These are phyloP conservation scores for Catharanthus roseus DNA, from an alignment of 257 asterid species.

Conservation along the genomic window DNA sequence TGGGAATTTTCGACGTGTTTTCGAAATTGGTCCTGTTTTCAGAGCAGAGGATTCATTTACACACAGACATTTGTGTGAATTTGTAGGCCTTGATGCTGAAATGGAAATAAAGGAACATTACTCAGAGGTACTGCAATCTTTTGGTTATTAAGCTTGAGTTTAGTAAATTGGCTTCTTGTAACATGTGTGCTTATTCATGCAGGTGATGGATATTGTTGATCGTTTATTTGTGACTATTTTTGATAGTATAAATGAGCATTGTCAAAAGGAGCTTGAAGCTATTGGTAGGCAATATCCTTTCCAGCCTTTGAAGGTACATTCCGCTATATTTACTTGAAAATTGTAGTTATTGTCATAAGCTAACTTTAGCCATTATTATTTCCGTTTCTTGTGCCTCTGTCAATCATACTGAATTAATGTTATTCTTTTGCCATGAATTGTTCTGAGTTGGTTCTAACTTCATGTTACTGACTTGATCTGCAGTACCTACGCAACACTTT, in stretches of 20 bases:
- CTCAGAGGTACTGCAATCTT: slow-evolving; percentile 50
- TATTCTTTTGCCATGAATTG: not conserved
- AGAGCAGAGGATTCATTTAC: slow-evolving; percentile 93
- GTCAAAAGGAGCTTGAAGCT: slow-evolving; percentile 73
- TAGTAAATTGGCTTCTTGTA: not conserved
- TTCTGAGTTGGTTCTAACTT: not conserved
- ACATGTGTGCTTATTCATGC: slow-evolving; percentile 24
- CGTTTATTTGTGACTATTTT: slow-evolving; percentile 73
- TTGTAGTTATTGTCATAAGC: no score
- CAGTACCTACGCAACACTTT: slow-evolving; percentile 75
- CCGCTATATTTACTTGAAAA: not conserved
- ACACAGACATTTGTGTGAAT: slow-evolving; percentile 92
- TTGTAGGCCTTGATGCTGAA: slow-evolving; percentile 91
- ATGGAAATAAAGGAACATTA: slow-evolving; percentile 92
- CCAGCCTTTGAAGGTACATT: slow-evolving; percentile 67
- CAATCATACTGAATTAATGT: not conserved
- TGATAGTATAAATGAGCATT: slow-evolving; percentile 57
- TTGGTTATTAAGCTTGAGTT: slow-evolving; percentile 2
- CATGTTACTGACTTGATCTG: slow-evolving; percentile 19
- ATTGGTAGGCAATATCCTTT: slow-evolving; percentile 77
- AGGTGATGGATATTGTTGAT: slow-evolving; percentile 94
- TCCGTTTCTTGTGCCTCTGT: not conserved
- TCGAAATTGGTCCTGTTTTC: slow-evolving; percentile 83
- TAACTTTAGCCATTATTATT: not conserved
- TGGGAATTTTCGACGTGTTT: slow-evolving; percentile 82